phyloP scores from a whole-genome alignment of 2,329 filamentous ascomycete species.

The Fusarium avenaceum region DNA sequence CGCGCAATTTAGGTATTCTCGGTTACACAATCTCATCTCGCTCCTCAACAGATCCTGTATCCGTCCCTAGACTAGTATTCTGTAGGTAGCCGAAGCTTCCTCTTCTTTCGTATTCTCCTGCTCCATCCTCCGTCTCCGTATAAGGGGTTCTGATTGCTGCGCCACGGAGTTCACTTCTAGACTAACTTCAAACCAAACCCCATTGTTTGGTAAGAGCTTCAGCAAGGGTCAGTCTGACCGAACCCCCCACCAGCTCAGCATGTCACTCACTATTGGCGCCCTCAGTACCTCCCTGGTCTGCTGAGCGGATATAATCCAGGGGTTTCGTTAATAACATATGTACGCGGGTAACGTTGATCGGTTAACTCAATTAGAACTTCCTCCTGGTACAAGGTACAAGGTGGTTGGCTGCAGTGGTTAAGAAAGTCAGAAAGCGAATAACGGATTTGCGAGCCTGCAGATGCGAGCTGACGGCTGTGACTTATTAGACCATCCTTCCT shows the following conservation, averaged over 20 bases:
- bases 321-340: not conserved
- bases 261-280: conserved; percentile 33
- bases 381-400: conserved; percentile 10
- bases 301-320: conserved; percentile 28
- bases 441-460: not conserved
- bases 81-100: not conserved
- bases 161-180: conserved; percentile 12
- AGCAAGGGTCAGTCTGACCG: conserved; percentile 29
- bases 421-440: conserved; percentile 22
- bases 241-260: conserved; percentile 10
- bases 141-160: conserved; percentile 10
- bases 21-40: not conserved
- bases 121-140: not conserved
- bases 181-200: conserved; percentile 10
- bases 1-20: not conserved
- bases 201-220: conserved; percentile 38
- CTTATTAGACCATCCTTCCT: conserved; percentile 21
- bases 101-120: not conserved
- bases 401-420: conserved; percentile 6
- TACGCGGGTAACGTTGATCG: conserved; percentile 32
- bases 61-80: not conserved
- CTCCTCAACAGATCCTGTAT: not conserved
- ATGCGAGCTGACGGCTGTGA: conserved; percentile 18
- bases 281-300: conserved; percentile 9
- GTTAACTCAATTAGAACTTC: conserved; percentile 35